Evolutionary conservation across 23 red algal genomes (phyloP).

Genomic region (Gracilaria caudata): DNA sequence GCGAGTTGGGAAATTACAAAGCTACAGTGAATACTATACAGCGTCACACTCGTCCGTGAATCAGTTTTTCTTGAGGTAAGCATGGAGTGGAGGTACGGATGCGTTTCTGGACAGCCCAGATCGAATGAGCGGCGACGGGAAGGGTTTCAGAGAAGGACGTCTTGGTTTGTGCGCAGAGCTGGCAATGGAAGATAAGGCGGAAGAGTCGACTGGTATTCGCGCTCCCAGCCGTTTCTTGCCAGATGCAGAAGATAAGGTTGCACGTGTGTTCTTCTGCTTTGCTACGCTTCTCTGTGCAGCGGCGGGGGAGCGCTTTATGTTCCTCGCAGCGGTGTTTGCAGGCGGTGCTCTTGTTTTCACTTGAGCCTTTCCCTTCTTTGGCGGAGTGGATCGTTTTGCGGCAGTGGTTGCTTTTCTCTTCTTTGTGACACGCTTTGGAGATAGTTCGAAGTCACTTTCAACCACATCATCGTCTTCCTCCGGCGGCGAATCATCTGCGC

Average conservation of each 20-base stretch:
- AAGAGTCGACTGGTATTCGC: conserved; percentile 18
- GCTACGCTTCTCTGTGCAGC: neutral
- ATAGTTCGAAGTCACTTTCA: conserved; percentile 43
- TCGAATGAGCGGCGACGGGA: conserved; percentile 14
- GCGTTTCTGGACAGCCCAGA: conserved; percentile 40
- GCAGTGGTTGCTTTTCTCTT: conserved; percentile 25
- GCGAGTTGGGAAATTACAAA: neutral
- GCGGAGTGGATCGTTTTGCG: neutral
- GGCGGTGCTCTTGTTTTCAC: neutral
- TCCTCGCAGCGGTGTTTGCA: neutral
- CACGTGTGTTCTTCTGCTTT: neutral
- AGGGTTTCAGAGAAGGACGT: neutral
- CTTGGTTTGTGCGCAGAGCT: neutral
- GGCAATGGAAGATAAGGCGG: neutral
- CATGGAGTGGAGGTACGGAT: conserved; percentile 30
- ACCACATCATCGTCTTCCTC: conserved; percentile 36
- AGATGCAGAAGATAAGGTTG: neutral
- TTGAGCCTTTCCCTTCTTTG: conserved; percentile 16
- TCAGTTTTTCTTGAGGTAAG: conserved; percentile 36
- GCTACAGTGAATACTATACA: neutral
- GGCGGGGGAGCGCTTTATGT: neutral
- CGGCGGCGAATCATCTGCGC: conserved; percentile 27
- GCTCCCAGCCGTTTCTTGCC: conserved; percentile 39
- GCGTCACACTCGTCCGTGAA: neutral
- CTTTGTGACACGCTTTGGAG: neutral